phyloP scores from a whole-genome alignment of 2,329 filamentous ascomycete species.

The Calonectria crousiana region DNA sequence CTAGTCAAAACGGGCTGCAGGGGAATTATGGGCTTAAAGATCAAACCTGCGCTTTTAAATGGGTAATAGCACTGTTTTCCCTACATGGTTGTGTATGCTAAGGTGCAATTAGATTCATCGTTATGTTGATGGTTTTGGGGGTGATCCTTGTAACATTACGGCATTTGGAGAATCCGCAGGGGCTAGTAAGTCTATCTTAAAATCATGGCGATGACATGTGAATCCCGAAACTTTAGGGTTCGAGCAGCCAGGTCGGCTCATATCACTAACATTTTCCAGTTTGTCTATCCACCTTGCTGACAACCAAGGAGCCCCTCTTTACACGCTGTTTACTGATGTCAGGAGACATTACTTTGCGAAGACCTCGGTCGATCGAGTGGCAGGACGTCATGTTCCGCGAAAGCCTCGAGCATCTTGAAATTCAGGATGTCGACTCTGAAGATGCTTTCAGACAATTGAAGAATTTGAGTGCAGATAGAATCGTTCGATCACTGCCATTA shows the following conservation, averaged over 20 bases:
- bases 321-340: background rate
- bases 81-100: background rate
- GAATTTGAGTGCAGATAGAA: background rate
- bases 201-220: too few relatives aligned
- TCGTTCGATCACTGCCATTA: background rate
- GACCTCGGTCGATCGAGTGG: background rate
- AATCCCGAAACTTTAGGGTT: too few relatives aligned
- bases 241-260: too few relatives aligned
- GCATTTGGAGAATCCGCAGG: background rate
- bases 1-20: background rate
- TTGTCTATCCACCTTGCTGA: background rate
- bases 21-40: background rate
- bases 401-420: background rate
- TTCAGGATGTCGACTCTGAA: background rate
- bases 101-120: background rate
- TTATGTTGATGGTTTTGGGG: background rate
- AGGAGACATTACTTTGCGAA: background rate
- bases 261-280: background rate
- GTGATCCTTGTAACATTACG: background rate
- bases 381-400: background rate
- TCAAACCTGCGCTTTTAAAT: background rate
- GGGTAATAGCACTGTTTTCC: background rate
- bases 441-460: background rate
- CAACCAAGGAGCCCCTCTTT: background rate
- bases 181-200: background rate